phyloP scores from a whole-genome alignment of 805 yeast genomes.

The Schizosaccharomyces osmophilus region DNA sequence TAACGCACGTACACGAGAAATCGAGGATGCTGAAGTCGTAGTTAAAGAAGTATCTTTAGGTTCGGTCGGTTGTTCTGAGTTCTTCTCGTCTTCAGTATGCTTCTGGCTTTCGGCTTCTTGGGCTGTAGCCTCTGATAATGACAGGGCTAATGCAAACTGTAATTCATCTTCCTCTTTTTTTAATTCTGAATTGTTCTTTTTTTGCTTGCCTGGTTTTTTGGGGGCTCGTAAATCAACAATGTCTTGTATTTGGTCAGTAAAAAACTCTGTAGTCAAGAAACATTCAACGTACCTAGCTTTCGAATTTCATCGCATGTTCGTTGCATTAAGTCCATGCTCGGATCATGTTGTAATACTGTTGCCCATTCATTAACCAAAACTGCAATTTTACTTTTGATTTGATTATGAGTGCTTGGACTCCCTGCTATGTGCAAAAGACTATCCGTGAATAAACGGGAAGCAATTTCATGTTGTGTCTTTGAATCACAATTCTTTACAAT shows the following conservation, averaged over 20 bases:
- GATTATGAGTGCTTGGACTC: constrained; percentile 32
- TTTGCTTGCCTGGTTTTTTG: constrained; percentile 32
- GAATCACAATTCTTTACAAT: constrained; percentile 61
- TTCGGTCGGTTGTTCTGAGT: not conserved
- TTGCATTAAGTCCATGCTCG: constrained; percentile 45
- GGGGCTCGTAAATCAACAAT: constrained; percentile 18
- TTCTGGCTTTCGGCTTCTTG: not conserved
- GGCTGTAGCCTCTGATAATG: constrained; percentile 30
- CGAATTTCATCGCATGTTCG: constrained; percentile 32
- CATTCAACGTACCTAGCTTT: constrained; percentile 12
- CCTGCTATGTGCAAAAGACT: constrained; percentile 25
- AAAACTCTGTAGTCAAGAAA: no score
- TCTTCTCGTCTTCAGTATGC: not conserved
- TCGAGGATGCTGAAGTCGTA: constrained; percentile 12
- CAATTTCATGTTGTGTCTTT: constrained; percentile 35
- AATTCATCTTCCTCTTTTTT: constrained; percentile 55
- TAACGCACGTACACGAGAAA: constrained; percentile 56
- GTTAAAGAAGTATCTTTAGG: not conserved
- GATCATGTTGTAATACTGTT: constrained; percentile 43
- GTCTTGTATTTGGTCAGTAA: not conserved
- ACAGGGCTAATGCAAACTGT: constrained; percentile 47
- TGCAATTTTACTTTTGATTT: constrained; percentile 39
- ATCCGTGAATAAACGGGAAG: constrained; percentile 29
- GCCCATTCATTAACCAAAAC: constrained; percentile 47
- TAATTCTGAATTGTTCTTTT: constrained; percentile 22